phyloP scores from a whole-genome alignment of 192 early-diverging fungal species.

The Umbelopsis vinacea region DNA sequence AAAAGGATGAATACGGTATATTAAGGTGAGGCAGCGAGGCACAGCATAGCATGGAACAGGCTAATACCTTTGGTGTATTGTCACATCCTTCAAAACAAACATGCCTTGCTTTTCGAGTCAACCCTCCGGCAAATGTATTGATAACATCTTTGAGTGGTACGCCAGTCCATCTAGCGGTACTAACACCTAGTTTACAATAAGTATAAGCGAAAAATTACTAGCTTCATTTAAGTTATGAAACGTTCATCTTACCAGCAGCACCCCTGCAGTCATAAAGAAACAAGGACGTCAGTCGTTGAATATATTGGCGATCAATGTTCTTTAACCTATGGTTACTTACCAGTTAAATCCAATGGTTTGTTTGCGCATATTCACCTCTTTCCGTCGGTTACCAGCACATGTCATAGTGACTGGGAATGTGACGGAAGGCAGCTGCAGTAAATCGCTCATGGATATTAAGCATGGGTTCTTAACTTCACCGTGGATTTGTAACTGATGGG shows the following conservation, averaged over 20 bases:
- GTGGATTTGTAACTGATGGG: slow-evolving; percentile 44
- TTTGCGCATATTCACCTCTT: slow-evolving; percentile 71
- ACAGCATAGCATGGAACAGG: too few species aligned
- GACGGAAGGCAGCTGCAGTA: slow-evolving; percentile 44
- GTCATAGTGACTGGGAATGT: slow-evolving; percentile 61
- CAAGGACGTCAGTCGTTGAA: background rate
- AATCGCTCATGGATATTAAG: slow-evolving; percentile 58
- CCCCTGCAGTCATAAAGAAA: background rate
- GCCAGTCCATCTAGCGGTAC: slow-evolving; percentile 64
- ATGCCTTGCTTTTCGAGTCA: slow-evolving; percentile 37
- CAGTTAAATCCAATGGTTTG: slow-evolving; percentile 68
- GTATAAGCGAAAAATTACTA: background rate
- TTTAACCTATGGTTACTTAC: slow-evolving; percentile 49
- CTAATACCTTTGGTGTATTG: slow-evolving; percentile 52
- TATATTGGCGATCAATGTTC: background rate
- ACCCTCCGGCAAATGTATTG: slow-evolving; percentile 35
- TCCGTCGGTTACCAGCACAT: slow-evolving; percentile 71
- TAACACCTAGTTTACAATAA: slow-evolving; percentile 30
- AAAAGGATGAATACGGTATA: background rate
- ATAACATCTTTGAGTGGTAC: slow-evolving; percentile 59
- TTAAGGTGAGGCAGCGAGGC: too few species aligned
- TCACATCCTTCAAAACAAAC: slow-evolving; percentile 66
- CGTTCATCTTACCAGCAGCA: background rate
- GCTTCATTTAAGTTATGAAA: background rate
- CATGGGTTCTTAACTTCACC: slow-evolving; percentile 51